phyloP scores from a whole-genome alignment of 2,329 filamentous ascomycete species.

The Penicillium sp. region DNA sequence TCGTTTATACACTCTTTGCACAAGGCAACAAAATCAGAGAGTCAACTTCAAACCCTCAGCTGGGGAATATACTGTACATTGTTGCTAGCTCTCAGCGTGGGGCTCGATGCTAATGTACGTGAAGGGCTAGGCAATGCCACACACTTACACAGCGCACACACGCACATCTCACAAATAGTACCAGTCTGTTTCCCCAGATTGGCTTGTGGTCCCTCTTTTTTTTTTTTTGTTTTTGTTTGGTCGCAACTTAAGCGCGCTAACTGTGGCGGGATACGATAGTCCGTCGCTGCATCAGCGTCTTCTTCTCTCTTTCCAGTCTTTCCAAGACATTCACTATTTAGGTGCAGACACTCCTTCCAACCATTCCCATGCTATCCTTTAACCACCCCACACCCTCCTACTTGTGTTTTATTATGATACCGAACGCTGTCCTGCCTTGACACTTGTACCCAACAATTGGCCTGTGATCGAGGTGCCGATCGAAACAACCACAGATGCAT shows the following conservation, averaged over 20 bases:
- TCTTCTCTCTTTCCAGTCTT: constrained; percentile 14
- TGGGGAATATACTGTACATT: constrained; percentile 18
- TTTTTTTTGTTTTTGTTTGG: constrained; percentile 11
- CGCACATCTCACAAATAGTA: constrained; percentile 31
- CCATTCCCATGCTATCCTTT: not conserved
- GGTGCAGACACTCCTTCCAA: not conserved
- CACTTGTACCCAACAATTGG: constrained; percentile 19
- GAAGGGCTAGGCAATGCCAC: constrained; percentile 26
- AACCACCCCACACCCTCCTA: constrained; percentile 17
- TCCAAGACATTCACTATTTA: not conserved
- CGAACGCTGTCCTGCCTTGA: constrained; percentile 16
- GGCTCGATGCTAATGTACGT: constrained; percentile 23
- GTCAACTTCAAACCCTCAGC: not conserved
- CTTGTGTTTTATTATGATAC: constrained; percentile 3
- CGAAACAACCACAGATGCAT: constrained; percentile 22
- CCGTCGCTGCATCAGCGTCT: constrained; percentile 15
- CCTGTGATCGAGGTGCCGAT: constrained; percentile 19
- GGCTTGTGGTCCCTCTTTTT: constrained; percentile 24
- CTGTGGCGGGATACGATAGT: constrained; percentile 16
- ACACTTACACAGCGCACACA: constrained; percentile 27
- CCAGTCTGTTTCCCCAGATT: constrained; percentile 37
- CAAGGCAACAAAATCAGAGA: not conserved
- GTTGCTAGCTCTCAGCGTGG: constrained; percentile 22
- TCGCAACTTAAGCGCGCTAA: constrained; percentile 23
- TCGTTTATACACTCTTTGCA: not conserved